Base-by-base conservation (phyloP, 2,329 filamentous ascomycete species). In the Aspergillus luchuensis region DNA sequence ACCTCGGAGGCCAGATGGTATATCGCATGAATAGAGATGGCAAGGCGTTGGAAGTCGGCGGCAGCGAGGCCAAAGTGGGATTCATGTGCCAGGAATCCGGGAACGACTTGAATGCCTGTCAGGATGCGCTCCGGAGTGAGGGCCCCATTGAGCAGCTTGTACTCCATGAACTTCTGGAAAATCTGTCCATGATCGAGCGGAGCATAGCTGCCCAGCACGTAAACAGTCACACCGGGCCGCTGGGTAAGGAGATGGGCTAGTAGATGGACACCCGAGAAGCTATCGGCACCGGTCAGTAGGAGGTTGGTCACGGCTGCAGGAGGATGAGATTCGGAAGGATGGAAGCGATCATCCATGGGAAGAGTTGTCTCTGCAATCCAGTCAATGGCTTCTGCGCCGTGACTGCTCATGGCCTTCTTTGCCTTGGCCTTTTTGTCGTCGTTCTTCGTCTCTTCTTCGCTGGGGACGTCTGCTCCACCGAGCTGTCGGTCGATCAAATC, bases 1-100 rank as follows among this genome's bases (percentile, higher is more conserved):
- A 58, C 43, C 8, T 58, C 23, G 2, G 30, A 28, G 11, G 19
- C 48, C 10, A 52, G 23, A 36, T 58, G 47, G 36, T 58, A 58
- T 15, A 58, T 51, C 8, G 45, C 36, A 17, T 58, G 56, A 4
- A 58, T 25, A 8, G 30, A 30, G 15, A 21, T n/a, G 11, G 19
- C 56, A 36, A 58, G 36, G n/a, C 21, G 19, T 4, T 38, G 48
- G 47, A 58, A 58, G 19, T 51, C 30, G 13, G 23, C n/a, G 1
- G 23, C 2, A 7, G 47, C n/a, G 13, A 58, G 48, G 11, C 56
- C 56, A 36, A 58, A 52, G 38, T 41, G 28, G 17, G 41, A 21
- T 6, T 47, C 21, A 8, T 38, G n/a, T 7, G 23, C 25, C 5
- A 58, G 33, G 21, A 33, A 23, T 2, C 56, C 56, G 4, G 47